Base-by-base conservation (phyloP, 495 filamentous ascomycete species). In the Trichoderma gamsii region DNA sequence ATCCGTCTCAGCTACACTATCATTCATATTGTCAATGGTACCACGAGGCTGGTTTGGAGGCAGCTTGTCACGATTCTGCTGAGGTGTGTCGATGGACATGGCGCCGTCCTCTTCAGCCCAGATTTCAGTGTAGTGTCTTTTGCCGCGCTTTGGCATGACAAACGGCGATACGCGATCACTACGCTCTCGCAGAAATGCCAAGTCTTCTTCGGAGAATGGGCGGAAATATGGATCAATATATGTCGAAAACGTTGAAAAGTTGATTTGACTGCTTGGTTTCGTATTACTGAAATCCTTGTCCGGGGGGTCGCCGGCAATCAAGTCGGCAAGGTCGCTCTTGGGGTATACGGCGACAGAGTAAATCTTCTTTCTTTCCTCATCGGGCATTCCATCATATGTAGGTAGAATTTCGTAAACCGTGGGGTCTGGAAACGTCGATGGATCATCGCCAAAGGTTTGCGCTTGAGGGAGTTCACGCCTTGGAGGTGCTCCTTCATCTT, bases 231-330 rank as follows among this genome's bases (percentile, higher is more conserved):
- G 90, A 41, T 99, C 96, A 65, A 94, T 84, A 73, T 91, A 97
- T 25, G 88, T 86, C 16, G 87, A 87, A 75, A 98, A 99, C 15
- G 93, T 96, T 70, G 87, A 90, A 69, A 92, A 91, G 75, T 87
- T 91, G 75, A 97, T 95, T 78, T 98, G 96, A 70, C 94, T 96
- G 11, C 87, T 87, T 11, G 94, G 92, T 75, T 99, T 98, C 18
- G 92, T 89, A 72, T 89, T 97, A 72, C 91, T 96, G 71, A 96
- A 97, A 77, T 99, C 96, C 75, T 90, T 90, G 75, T 98, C 93
- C 2, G 95, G 95, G 4, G 92, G 88, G 23, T 89, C 87, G 59
- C 95, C 96, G 46, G 93, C 90, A 71, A 96, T 95, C 70, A 94
- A 84, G 71, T 96, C 88, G 49, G 83, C 80, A 3, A 99, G 84